Evolutionary conservation across 1,284 basidiomycete genomes (phyloP).

Genomic region (Grifola frondosa): DNA sequence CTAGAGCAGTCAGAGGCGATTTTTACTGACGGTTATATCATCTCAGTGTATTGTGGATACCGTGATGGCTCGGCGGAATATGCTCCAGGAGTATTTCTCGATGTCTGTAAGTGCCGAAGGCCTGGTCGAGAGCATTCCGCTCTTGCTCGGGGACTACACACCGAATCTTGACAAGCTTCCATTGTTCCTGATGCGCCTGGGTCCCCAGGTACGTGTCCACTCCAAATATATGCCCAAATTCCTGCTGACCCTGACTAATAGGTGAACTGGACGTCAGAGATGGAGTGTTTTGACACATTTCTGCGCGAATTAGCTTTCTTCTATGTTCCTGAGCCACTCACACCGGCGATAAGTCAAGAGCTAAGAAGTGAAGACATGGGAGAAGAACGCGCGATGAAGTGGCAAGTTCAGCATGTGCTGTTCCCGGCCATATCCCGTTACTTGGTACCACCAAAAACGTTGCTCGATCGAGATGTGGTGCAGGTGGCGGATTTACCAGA

Average conservation of each 20-base stretch:
- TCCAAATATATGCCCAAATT: slow-evolving; percentile 1
- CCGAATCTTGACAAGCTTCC: slow-evolving; percentile 87
- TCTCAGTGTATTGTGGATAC: slow-evolving; percentile 59
- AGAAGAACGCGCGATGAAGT: slow-evolving; percentile 59
- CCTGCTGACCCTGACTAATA: slow-evolving; percentile 34
- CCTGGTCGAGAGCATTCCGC: slow-evolving; percentile 72
- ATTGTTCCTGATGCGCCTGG: slow-evolving; percentile 81
- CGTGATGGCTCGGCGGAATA: slow-evolving; percentile 65
- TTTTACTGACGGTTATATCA: neutral
- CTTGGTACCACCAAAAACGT: slow-evolving; percentile 63
- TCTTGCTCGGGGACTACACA: slow-evolving; percentile 81
- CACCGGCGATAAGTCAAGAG: slow-evolving; percentile 13
- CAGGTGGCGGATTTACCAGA: slow-evolving; percentile 88
- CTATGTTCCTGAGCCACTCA: slow-evolving; percentile 67
- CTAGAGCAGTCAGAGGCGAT: neutral
- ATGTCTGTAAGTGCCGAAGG: slow-evolving; percentile 68
- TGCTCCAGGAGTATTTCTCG: slow-evolving; percentile 94
- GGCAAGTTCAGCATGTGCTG: slow-evolving; percentile 87
- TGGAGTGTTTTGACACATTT: slow-evolving; percentile 83
- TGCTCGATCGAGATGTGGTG: slow-evolving; percentile 75
- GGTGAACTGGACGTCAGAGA: slow-evolving; percentile 88
- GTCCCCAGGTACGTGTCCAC: slow-evolving; percentile 67
- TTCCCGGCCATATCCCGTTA: slow-evolving; percentile 83
- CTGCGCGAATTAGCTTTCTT: slow-evolving; percentile 90
- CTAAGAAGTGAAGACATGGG: slow-evolving; percentile 22